phyloP scores from a whole-genome alignment of 2,329 filamentous ascomycete genomes.

The Neoarthrinium moseri region DNA sequence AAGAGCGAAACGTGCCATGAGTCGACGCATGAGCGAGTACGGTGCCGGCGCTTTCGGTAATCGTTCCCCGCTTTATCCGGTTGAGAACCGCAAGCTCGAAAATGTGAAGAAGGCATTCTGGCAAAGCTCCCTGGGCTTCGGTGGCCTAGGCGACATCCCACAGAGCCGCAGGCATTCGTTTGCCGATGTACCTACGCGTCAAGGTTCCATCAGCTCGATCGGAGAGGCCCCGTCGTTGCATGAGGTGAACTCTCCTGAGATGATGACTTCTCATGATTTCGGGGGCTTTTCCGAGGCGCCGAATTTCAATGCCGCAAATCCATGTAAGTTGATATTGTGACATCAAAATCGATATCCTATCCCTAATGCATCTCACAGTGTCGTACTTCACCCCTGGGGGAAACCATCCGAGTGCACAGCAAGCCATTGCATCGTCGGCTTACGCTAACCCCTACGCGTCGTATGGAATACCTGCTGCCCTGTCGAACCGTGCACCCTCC shows the following conservation, averaged over 20 bases:
- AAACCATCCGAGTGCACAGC: constrained; percentile 30
- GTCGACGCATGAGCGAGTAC: constrained; percentile 58
- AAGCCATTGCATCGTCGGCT: constrained; percentile 33
- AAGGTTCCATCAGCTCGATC: constrained; percentile 62
- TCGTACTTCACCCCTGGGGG: constrained; percentile 36
- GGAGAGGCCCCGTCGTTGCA: constrained; percentile 49
- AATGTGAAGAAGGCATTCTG: constrained; percentile 68
- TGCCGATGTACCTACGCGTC: constrained; percentile 64
- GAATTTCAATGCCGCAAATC: constrained; percentile 34
- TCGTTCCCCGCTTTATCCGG: constrained; percentile 38
- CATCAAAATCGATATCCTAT: not conserved
- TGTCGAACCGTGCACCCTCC: constrained; percentile 53
- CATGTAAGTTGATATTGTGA: constrained; percentile 32
- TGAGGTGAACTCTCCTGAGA: constrained; percentile 44
- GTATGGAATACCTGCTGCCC: constrained; percentile 44
- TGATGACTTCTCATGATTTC: constrained; percentile 42
- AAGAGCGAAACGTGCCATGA: constrained; percentile 44
- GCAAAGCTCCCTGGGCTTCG: constrained; percentile 70
- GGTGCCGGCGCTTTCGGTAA: constrained; percentile 43
- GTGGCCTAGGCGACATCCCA: constrained; percentile 58
- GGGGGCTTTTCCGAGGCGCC: constrained; percentile 37
- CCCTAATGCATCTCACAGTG: constrained; percentile 18
- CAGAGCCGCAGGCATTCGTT: constrained; percentile 82
- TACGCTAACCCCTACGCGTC: constrained; percentile 44
- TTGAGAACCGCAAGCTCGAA: constrained; percentile 62